These are phyloP conservation scores for Tirmania nivea DNA, from an alignment of 495 filamentous ascomycete species.

Conservation along the genomic window DNA sequence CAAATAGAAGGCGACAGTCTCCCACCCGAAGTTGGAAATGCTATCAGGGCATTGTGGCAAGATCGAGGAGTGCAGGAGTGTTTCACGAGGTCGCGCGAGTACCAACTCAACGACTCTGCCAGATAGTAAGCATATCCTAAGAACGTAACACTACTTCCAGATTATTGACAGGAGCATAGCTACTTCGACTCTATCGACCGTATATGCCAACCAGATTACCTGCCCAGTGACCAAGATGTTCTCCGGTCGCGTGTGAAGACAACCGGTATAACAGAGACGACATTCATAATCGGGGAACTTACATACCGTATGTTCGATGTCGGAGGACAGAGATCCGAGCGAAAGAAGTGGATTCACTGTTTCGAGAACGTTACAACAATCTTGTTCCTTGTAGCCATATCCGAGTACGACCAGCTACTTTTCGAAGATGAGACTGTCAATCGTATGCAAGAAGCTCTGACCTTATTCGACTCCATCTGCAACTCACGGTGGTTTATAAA, in stretches of 20 bases:
- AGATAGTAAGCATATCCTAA: conserved; percentile 55
- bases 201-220: conserved; percentile 78
- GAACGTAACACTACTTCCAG: not conserved
- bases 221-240: conserved; percentile 94
- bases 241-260: conserved; percentile 96
- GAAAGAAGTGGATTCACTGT: conserved; percentile 99
- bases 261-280: conserved; percentile 96
- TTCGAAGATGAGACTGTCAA: conserved; percentile 92
- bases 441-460: conserved; percentile 98
- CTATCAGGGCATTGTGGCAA: conserved; percentile 82
- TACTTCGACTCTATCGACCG: conserved; percentile 94
- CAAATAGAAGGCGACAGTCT: conserved; percentile 91
- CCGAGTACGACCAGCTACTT: conserved; percentile 93
- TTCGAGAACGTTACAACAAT: conserved; percentile 99
- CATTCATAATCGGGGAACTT: conserved; percentile 91
- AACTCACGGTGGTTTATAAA: conserved; percentile 99
- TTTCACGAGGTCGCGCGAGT: conserved; percentile 86
- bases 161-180: conserved; percentile 26
- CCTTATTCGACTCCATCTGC: conserved; percentile 96
- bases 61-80: conserved; percentile 89
- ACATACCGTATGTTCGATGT: conserved; percentile 99
- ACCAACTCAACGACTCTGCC: conserved; percentile 93
- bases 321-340: conserved; percentile 91
- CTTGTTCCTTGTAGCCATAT: conserved; percentile 95
- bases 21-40: conserved; percentile 80